These are phyloP conservation scores for Clonostachys rosea DNA, from an alignment of 2,329 filamentous ascomycete species.

Conservation along the genomic window DNA sequence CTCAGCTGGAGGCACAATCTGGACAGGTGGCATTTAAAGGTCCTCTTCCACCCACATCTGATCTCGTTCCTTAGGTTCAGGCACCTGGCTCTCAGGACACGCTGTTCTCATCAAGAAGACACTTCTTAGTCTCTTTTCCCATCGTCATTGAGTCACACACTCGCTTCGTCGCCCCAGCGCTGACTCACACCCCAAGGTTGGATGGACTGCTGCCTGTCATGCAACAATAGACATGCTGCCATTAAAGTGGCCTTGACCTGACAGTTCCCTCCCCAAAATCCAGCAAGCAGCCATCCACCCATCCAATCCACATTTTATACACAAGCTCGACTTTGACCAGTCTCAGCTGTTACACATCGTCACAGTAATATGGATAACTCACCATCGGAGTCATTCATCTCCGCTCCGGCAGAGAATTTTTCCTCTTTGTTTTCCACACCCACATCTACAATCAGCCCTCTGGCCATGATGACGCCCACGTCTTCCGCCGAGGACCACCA, in stretches of 20 bases:
- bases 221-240: too few relatives aligned
- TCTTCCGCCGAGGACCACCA: constrained; percentile 13
- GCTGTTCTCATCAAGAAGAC: too few relatives aligned
- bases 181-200: too few relatives aligned
- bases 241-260: neutral
- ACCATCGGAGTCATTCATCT: constrained; percentile 49
- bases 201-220: too few relatives aligned
- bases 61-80: too few relatives aligned
- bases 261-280: neutral
- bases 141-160: too few relatives aligned
- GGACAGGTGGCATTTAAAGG: too few relatives aligned
- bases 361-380: constrained; percentile 46
- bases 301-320: neutral
- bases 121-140: too few relatives aligned
- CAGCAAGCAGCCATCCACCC: neutral
- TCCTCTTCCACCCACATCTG: too few relatives aligned
- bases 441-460: constrained; percentile 32
- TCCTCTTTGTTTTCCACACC: constrained; percentile 40
- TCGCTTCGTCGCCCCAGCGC: too few relatives aligned
- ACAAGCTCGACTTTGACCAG: neutral
- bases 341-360: neutral
- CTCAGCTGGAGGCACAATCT: too few relatives aligned
- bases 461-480: constrained; percentile 44
- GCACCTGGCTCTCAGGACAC: too few relatives aligned
- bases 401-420: constrained; percentile 41